A percentile compares a stretch with the other conserved stretches of the same genome.
phyloP scores from a whole-genome alignment of 2,329 filamentous ascomycete genomes.

The Torrubiellomyces zombiae region DNA sequence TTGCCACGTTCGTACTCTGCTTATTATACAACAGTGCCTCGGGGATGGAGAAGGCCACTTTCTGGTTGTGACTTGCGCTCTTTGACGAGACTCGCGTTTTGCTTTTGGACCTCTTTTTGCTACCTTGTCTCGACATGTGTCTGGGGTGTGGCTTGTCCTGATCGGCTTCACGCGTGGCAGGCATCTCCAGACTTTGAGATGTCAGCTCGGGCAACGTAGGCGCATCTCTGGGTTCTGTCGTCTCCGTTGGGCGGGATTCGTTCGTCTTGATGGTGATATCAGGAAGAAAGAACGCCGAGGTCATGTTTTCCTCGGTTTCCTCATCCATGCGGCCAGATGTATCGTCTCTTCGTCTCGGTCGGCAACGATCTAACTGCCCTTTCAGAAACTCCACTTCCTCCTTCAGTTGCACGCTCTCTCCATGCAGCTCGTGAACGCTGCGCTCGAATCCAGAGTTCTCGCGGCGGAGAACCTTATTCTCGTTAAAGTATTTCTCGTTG shows the following conservation, averaged over 20 bases:
- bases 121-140: slow-evolving; percentile 14
- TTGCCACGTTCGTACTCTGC: slow-evolving; percentile 17
- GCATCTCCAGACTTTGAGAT: slow-evolving; percentile 15
- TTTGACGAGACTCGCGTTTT: slow-evolving; percentile 9
- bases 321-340: slow-evolving; percentile 18
- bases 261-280: slow-evolving; percentile 37
- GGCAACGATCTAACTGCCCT: slow-evolving; percentile 25
- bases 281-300: slow-evolving; percentile 40
- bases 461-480: slow-evolving; percentile 30
- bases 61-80: slow-evolving; percentile 13
- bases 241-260: slow-evolving; percentile 14
- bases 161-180: slow-evolving; percentile 11
- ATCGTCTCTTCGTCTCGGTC: slow-evolving; percentile 20
- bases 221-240: slow-evolving; percentile 15
- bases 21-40: slow-evolving; percentile 13
- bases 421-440: slow-evolving; percentile 26
- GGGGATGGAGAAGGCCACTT: slow-evolving; percentile 25
- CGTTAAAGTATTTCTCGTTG: slow-evolving; percentile 37
- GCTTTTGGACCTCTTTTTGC: slow-evolving; percentile 12
- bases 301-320: slow-evolving; percentile 35
- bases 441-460: slow-evolving; percentile 32
- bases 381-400: slow-evolving; percentile 29
- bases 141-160: too few relatives aligned
- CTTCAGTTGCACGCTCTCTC: slow-evolving; percentile 28
- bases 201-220: slow-evolving; percentile 14